These are phyloP conservation scores for Aquilaria yunnanensis DNA, from an alignment of 345 rosid genomes.

Conservation along the genomic window DNA sequence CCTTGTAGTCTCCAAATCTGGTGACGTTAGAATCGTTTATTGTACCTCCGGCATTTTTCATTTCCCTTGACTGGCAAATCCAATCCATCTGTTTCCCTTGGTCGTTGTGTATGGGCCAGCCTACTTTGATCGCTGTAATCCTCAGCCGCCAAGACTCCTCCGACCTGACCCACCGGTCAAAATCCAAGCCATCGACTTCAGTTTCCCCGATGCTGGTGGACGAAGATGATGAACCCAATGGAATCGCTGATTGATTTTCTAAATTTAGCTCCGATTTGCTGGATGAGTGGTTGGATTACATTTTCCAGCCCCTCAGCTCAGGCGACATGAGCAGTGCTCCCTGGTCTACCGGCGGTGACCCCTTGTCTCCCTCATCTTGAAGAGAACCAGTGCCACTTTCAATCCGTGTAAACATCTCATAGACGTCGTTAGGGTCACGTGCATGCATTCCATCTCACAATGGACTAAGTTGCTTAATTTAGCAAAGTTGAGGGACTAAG, in stretches of 20 bases:
- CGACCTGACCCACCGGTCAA: slow-evolving; percentile 26
- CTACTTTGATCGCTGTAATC: slow-evolving; percentile 49
- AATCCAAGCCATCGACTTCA: slow-evolving; percentile 11
- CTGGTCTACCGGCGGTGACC: slow-evolving; percentile 42
- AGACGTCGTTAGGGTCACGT: no score
- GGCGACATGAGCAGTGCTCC: slow-evolving; percentile 41
- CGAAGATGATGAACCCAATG: slow-evolving; percentile 13
- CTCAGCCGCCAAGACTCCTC: slow-evolving; percentile 32
- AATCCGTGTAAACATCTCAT: no score
- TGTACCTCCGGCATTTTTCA: no score
- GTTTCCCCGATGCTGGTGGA: slow-evolving; percentile 28
- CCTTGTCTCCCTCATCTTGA: no score
- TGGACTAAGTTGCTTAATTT: no score
- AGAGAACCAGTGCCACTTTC: no score
- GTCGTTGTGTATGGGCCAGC: slow-evolving; percentile 64
- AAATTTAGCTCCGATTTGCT: slow-evolving; percentile 47
- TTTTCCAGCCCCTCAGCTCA: slow-evolving; percentile 44
- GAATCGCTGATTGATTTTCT: slow-evolving; percentile 2
- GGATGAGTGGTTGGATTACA: slow-evolving; percentile 48
- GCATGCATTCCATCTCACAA: no score
- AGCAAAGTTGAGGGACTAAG: no score
- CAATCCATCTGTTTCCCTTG: slow-evolving; percentile 1
- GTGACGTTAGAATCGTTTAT: no score
- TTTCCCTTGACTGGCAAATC: background rate
- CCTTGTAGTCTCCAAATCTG: no score